Evolutionary conservation across 768 basidiomycete species (phyloP), one percentile per base, ranked within the genome.

Genomic region (Exidia glandulosa): DNA sequence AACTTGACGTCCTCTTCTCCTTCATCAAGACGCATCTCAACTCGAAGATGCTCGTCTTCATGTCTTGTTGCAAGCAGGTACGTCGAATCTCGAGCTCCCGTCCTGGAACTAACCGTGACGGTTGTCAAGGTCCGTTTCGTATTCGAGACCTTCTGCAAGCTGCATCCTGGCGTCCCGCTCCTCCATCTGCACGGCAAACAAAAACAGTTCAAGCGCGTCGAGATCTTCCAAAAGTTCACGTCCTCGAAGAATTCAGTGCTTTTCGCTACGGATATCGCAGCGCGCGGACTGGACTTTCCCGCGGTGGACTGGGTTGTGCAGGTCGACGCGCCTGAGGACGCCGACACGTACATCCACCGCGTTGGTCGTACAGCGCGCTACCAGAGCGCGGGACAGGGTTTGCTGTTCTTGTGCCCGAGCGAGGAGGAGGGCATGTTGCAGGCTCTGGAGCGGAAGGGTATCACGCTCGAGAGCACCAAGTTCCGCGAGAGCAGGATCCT

Each of bases 221-320:
- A 81, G 55, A 87, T 88, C 75, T 97, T 91, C 70, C 80, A 81
- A 66, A 86, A 85, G 47, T 99, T 96, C 75, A 88, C 87, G 2
- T 74, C 82, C 2, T 85, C 86, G 50, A 84, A 86, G 64, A 85
- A 94, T 65, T 87, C 93, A 2, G 82, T 95, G 5, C 78, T 98
- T 23, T 87, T 99, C 66, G 94, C 94, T 19, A 99, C 95, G 12
- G 95, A 99, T 69, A 87, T 99, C 61, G 95, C 95, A 34, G 92
- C 95, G 3, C 85, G 95, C 61, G 95, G 95, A 1, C 77, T 98
- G 60, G 95, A 99, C 73, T 99, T 99, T 73, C 95, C 96, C 3
- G 81, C 89, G 0, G 86, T 99, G 25, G 91, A 96, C 71, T 98
- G 95, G 95, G 95, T 99, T 1, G 69, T 99, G 31, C 95, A 99